These are phyloP conservation scores for Skeletonema menzelii DNA, from an alignment of 108 stramenopile genomes.

Conservation along the genomic window DNA sequence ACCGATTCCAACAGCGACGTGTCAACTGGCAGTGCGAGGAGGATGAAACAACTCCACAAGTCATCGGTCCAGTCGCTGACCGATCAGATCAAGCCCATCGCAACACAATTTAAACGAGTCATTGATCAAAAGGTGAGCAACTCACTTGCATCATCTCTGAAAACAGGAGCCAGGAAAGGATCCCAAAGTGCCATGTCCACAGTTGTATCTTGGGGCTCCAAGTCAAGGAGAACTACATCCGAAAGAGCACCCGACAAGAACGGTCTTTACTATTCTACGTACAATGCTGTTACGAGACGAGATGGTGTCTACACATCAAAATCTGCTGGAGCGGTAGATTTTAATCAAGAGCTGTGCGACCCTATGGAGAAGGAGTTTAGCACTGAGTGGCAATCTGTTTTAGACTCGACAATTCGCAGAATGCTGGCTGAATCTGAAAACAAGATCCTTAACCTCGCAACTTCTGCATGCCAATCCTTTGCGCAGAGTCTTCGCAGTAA, in stretches of 20 bases:
- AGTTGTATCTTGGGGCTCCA: conserved; percentile 49
- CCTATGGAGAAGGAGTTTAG: conserved; percentile 51
- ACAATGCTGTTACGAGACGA: conserved; percentile 38
- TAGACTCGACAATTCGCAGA: conserved; percentile 23
- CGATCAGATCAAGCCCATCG: conserved; percentile 20
- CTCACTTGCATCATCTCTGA: conserved; percentile 15
- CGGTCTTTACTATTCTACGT: conserved; percentile 33
- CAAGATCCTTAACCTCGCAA: conserved; percentile 24
- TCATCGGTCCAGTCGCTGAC: conserved; percentile 13
- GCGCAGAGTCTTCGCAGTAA: conserved; percentile 3
- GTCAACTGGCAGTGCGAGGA: conserved; percentile 28
- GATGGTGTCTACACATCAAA: conserved; percentile 43
- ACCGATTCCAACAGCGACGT: conserved; percentile 16
- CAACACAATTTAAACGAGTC: conserved; percentile 17
- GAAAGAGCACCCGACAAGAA: conserved; percentile 36
- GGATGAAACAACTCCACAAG: conserved; percentile 29
- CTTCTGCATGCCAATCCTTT: conserved; percentile 7
- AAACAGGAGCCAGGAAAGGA: conserved; percentile 41
- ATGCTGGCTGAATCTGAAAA: conserved; percentile 17
- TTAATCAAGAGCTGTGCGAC: conserved; percentile 48
- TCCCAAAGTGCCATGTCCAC: conserved; percentile 28
- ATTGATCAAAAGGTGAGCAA: conserved; percentile 15
- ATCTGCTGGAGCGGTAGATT: conserved; percentile 39
- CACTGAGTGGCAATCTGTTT: conserved; percentile 43
- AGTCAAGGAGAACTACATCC: conserved; percentile 21